Evolutionary conservation across 2,329 filamentous ascomycete species (phyloP).

Genomic region (Albifimbria verrucaria): DNA sequence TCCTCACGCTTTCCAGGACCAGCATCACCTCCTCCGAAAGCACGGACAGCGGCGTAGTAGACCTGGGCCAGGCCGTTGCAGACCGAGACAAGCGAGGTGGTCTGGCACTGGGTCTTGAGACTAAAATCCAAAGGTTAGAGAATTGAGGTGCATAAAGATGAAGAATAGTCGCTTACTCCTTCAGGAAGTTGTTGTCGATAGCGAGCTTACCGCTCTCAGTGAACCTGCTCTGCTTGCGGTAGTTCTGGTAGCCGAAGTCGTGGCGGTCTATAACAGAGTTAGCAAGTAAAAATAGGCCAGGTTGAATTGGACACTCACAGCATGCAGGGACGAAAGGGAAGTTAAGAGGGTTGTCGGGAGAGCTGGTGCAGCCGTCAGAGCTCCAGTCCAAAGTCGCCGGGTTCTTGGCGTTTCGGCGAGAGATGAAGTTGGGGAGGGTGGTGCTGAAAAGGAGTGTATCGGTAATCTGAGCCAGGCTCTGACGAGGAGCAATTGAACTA

Average conservation of each 20-base stretch:
- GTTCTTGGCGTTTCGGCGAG: conserved; percentile 26
- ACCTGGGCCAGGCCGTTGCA: conserved; percentile 28
- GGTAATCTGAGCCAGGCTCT: conserved; percentile 22
- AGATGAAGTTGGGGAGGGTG: conserved; percentile 33
- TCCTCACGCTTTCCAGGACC: conserved; percentile 17
- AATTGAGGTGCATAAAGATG: neutral
- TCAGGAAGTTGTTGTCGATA: conserved; percentile 43
- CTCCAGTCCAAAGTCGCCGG: conserved; percentile 31
- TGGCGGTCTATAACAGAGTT: conserved; percentile 32
- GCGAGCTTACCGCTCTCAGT: conserved; percentile 28
- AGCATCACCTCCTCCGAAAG: conserved; percentile 24
- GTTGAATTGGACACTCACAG: neutral
- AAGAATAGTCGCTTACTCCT: conserved; percentile 24
- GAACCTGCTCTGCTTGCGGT: conserved; percentile 41
- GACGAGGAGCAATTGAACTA: conserved; percentile 3
- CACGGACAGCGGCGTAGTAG: conserved; percentile 28
- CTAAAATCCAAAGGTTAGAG: conserved; percentile 7
- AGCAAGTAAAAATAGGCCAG: neutral
- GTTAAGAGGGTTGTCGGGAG: conserved; percentile 32
- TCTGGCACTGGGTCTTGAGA: conserved; percentile 26
- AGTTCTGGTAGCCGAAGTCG: conserved; percentile 51
- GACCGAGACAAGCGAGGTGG: conserved; percentile 8
- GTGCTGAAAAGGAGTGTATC: conserved; percentile 39
- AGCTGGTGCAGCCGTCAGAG: conserved; percentile 31
- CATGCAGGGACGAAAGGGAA: conserved; percentile 26